phyloP scores from a whole-genome alignment of 257 asterid genomes.

The Gynochthodes officinalis region DNA sequence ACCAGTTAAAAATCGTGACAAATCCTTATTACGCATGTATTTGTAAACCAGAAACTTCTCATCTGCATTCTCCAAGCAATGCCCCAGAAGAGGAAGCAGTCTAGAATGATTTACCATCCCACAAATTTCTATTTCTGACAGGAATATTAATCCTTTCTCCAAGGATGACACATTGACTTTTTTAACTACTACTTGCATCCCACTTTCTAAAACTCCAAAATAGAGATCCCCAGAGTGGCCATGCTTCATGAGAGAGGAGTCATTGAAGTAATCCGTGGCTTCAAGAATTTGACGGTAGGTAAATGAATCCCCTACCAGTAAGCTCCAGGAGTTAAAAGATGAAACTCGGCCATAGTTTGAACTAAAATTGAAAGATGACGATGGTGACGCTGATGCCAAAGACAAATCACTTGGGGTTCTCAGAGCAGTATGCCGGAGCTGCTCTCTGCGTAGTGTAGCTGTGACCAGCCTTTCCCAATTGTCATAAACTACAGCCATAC shows the following conservation, averaged over 20 bases:
- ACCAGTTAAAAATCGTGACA: neutral
- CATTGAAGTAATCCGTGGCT: neutral
- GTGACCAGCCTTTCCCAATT: conserved; percentile 14
- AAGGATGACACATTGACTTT: neutral
- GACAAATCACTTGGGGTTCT: conserved; percentile 13
- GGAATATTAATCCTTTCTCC: neutral
- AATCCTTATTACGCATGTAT: neutral
- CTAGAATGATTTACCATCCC: neutral
- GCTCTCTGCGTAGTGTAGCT: conserved; percentile 9
- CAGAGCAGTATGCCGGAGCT: neutral
- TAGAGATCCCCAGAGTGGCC: conserved; percentile 7
- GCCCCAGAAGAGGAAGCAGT: conserved; percentile 13
- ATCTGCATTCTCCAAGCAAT: conserved; percentile 10
- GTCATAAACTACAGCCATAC: conserved; percentile 1
- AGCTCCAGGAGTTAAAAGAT: neutral
- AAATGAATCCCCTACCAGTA: neutral
- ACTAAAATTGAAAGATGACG: neutral
- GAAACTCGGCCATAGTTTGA: neutral
- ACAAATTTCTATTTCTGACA: neutral
- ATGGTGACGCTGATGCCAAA: neutral
- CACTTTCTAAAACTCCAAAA: neutral
- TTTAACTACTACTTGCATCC: neutral
- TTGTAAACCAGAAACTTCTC: conserved; percentile 19
- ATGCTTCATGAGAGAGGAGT: neutral
- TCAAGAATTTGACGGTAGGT: neutral